These are phyloP conservation scores for Leccinum longicurvipes DNA, from an alignment of 768 basidiomycete genomes.

Conservation along the genomic window DNA sequence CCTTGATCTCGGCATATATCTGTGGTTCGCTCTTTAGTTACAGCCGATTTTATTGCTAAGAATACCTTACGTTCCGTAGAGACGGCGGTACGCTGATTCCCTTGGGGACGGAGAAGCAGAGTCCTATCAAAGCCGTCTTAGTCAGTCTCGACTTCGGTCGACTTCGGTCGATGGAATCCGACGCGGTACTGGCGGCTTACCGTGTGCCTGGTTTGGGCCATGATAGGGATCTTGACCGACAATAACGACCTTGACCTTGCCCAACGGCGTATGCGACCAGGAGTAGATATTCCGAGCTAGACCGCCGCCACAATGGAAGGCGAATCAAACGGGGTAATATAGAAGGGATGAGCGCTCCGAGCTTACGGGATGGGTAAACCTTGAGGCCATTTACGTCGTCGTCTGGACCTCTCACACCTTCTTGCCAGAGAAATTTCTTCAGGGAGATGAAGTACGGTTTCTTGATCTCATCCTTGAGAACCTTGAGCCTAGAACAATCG, in stretches of 20 bases:
- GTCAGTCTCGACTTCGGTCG: conserved; percentile 9
- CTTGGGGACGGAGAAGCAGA: conserved; percentile 86
- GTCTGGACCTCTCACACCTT: conserved; percentile 54
- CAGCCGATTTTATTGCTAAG: conserved; percentile 1
- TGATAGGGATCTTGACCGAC: conserved; percentile 91
- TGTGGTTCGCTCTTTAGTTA: conserved; percentile 29
- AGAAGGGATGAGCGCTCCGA: conserved; percentile 25
- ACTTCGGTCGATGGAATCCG: neutral
- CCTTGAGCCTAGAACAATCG: conserved; percentile 54
- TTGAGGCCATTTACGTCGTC: conserved; percentile 46
- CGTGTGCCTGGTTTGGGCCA: conserved; percentile 78
- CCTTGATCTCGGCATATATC: conserved; percentile 87
- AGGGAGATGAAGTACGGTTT: conserved; percentile 75
- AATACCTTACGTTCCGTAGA: conserved; percentile 63
- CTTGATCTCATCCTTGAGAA: conserved; percentile 69
- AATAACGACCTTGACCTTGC: conserved; percentile 83
- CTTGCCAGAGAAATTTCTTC: conserved; percentile 65
- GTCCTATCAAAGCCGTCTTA: conserved; percentile 42
- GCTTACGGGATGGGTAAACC: conserved; percentile 75
- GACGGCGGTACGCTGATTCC: conserved; percentile 79
- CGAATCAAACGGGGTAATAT: conserved; percentile 2
- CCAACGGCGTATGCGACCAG: conserved; percentile 87
- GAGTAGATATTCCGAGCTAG: conserved; percentile 83
- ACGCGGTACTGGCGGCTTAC: conserved; percentile 37
- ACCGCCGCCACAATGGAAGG: conserved; percentile 12